Evolutionary conservation across 352 stramenopile species (phyloP).

Genomic region (Phytophthora colocasiae): DNA sequence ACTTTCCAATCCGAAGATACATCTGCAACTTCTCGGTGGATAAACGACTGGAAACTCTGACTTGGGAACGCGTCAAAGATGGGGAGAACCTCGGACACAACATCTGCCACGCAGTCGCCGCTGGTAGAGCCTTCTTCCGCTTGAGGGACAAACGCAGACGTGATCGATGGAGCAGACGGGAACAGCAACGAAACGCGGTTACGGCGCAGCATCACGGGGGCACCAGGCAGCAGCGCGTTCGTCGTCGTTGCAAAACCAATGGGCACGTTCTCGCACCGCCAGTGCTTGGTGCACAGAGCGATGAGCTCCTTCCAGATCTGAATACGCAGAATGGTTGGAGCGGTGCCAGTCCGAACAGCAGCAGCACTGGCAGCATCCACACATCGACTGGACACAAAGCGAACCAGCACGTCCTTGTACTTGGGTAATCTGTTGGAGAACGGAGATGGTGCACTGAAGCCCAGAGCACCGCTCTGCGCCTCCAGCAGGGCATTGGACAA

Average conservation of each 20-base stretch:
- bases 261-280: conserved; percentile 68
- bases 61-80: conserved; percentile 74
- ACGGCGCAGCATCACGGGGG: conserved; percentile 67
- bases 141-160: conserved; percentile 54
- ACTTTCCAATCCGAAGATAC: conserved; percentile 67
- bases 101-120: conserved; percentile 56
- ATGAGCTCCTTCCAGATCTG: conserved; percentile 72
- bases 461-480: conserved; percentile 35
- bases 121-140: conserved; percentile 20
- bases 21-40: conserved; percentile 69
- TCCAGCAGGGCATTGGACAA: conserved; percentile 69
- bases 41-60: conserved; percentile 61
- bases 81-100: conserved; percentile 64
- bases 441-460: conserved; percentile 37
- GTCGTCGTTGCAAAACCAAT: conserved; percentile 68
- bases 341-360: conserved; percentile 25
- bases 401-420: conserved; percentile 70
- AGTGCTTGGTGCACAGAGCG: conserved; percentile 76
- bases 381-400: conserved; percentile 57
- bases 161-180: conserved; percentile 60
- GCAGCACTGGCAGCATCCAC: conserved; percentile 24
- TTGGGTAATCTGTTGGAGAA: conserved; percentile 53
- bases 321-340: conserved; percentile 51
- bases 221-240: conserved; percentile 56
- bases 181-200: conserved; percentile 78